phyloP scores from a whole-genome alignment of 352 stramenopile genomes.

The Globisporangium echinulatum region DNA sequence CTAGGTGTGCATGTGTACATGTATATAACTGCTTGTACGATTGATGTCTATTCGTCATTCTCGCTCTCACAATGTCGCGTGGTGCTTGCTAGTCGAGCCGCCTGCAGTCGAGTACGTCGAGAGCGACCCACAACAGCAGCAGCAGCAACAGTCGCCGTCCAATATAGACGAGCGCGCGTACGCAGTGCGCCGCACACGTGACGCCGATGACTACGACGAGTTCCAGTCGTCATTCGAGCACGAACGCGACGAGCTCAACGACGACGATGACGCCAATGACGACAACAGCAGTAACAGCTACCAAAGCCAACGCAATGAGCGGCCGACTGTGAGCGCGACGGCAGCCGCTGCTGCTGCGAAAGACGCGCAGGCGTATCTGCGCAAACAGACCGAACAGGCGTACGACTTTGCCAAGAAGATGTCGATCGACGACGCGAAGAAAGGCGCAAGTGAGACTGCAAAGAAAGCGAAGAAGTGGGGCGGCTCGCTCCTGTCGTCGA shows the following conservation, averaged over 20 bases:
- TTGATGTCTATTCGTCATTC: background rate
- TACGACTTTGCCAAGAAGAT: conserved; percentile 88
- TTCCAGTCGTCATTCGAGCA: conserved; percentile 53
- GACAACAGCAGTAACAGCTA: conserved; percentile 14
- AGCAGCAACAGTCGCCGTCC: background rate
- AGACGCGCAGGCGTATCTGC: conserved; percentile 55
- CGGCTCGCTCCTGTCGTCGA: conserved; percentile 69
- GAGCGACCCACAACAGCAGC: background rate
- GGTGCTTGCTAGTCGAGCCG: conserved; percentile 21
- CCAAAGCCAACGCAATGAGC: conserved; percentile 8
- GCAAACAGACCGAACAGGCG: conserved; percentile 80
- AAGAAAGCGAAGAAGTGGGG: conserved; percentile 88
- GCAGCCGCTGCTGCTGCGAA: conserved; percentile 29
- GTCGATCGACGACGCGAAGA: conserved; percentile 82
- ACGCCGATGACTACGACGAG: conserved; percentile 44
- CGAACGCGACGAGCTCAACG: conserved; percentile 7
- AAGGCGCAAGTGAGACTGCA: conserved; percentile 70
- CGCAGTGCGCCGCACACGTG: conserved; percentile 6
- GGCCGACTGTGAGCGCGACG: conserved; percentile 24
- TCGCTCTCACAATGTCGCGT: background rate
- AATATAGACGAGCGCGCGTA: background rate
- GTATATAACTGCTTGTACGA: background rate
- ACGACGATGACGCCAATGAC: background rate
- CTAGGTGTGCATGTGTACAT: conserved; percentile 19
- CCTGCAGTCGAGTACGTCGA: conserved; percentile 36